Conservation (phyloP, 1,139 yeast species). For the Geotrichum citri-aurantii region DNA sequence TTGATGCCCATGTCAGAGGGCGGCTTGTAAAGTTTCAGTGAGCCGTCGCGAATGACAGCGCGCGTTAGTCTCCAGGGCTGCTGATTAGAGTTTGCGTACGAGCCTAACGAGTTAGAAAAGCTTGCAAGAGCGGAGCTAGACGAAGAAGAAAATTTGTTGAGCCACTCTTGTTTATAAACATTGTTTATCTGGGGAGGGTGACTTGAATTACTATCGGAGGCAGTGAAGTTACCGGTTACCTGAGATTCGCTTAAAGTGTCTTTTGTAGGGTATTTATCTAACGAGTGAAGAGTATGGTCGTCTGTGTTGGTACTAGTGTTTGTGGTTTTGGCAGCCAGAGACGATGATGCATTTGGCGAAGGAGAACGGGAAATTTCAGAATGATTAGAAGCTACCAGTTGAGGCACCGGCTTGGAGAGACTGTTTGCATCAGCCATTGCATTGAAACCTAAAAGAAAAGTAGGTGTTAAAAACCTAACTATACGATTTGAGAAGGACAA, state of each 20-base stretch:
- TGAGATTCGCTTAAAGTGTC: background rate
- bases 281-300: background rate
- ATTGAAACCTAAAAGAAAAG: background rate
- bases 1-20: conserved; percentile 31
- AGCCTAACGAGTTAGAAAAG: conserved; percentile 3
- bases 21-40: conserved; percentile 30
- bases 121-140: conserved; percentile 10
- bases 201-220: background rate
- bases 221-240: background rate
- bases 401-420: background rate
- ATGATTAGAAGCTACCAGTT: background rate
- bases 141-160: conserved; percentile 18
- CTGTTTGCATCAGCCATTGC: background rate
- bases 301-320: background rate
- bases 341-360: background rate
- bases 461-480: background rate
- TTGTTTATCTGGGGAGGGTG: background rate
- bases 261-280: conserved; percentile 2
- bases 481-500: background rate
- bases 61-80: conserved; percentile 31
- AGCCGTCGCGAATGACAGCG: conserved; percentile 32
- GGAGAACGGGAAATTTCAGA: background rate
- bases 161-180: conserved; percentile 25
- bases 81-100: conserved; percentile 9
- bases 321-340: background rate